Conservation (phyloP, 1,284 basidiomycete genomes). For the Anthracocystis walkeri region DNA sequence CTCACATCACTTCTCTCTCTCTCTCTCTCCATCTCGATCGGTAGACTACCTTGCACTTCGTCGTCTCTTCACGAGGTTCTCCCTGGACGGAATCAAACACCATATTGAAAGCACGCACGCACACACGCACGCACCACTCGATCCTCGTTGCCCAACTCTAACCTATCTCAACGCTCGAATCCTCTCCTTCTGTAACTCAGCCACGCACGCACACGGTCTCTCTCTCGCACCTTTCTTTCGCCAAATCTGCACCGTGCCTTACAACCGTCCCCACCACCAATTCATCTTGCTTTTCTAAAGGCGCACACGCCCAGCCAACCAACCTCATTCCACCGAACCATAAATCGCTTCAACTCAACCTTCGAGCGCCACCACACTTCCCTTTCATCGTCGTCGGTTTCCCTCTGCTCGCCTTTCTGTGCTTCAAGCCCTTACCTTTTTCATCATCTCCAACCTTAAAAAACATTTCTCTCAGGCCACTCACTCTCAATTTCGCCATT, state of each 20-base stretch:
- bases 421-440: background rate
- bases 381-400: slow-evolving; percentile 1
- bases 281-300: background rate
- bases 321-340: background rate
- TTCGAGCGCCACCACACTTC: background rate
- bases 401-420: background rate
- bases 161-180: background rate
- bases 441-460: background rate
- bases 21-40: background rate
- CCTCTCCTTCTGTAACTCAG: background rate
- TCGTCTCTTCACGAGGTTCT: background rate
- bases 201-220: background rate
- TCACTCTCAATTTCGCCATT: too few species aligned
- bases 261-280: slow-evolving; percentile 5
- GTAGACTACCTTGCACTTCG: background rate
- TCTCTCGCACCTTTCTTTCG: background rate
- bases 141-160: background rate
- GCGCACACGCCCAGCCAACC: slow-evolving; percentile 2
- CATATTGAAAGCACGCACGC: background rate
- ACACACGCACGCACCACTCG: background rate
- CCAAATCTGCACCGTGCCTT: background rate
- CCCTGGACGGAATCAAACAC: background rate
- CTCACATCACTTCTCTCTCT: background rate
- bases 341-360: background rate
- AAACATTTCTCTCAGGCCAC: too few species aligned